Evolutionary conservation across 345 rosid species (phyloP).

Genomic region (Moricandia arvensis): DNA sequence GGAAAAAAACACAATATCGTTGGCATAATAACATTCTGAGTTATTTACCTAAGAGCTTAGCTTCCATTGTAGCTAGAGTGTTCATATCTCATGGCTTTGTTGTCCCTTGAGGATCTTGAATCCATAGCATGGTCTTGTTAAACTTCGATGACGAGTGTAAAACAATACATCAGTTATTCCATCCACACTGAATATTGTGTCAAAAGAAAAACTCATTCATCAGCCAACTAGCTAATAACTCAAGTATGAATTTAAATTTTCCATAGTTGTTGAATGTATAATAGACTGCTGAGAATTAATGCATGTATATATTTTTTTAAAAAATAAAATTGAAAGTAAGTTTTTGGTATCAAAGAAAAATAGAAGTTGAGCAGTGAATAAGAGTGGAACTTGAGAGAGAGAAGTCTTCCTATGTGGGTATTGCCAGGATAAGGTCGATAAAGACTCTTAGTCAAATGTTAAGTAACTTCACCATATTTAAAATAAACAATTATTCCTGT

Average conservation of each 20-base stretch:
- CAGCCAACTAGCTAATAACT: too few species aligned
- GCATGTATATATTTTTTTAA: too few species aligned
- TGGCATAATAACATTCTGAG: neutral
- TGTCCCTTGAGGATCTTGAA: too few species aligned
- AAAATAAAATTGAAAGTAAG: neutral
- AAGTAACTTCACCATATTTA: conserved; percentile 7
- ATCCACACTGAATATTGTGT: too few species aligned
- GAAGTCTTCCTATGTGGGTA: conserved; percentile 8
- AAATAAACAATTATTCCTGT: neutral
- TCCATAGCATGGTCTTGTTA: too few species aligned
- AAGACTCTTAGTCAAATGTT: conserved; percentile 20
- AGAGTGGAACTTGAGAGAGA: conserved; percentile 19
- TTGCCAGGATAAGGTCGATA: conserved; percentile 27
- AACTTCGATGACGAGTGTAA: too few species aligned
- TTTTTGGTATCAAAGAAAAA: too few species aligned
- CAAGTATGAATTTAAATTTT: too few species aligned
- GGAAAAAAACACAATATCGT: neutral
- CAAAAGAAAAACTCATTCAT: too few species aligned
- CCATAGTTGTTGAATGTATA: too few species aligned
- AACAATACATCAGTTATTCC: too few species aligned
- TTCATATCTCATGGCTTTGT: neutral
- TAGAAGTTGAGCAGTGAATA: conserved; percentile 29
- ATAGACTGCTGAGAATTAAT: too few species aligned
- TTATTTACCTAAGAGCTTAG: neutral
- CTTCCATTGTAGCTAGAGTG: neutral